Base-by-base conservation (phyloP, 805 yeast species). In the Ogataea wickerhamii region DNA sequence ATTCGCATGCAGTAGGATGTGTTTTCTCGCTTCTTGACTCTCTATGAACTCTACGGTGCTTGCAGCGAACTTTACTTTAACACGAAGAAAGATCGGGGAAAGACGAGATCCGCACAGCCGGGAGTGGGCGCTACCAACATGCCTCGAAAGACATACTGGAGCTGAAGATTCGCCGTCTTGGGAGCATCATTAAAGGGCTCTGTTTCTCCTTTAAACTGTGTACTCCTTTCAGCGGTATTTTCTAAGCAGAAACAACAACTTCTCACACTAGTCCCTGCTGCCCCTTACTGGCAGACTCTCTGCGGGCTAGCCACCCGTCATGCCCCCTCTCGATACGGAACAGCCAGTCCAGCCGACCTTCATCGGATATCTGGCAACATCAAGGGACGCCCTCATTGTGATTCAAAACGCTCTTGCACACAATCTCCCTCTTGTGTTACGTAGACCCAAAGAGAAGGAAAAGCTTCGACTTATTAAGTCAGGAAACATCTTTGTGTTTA, bases 391-490 rank as follows among this genome's bases (percentile, higher is more conserved):
- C 1, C 66, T 89, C 34, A 58, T 86, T 4, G 72, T 89, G 5
- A 74, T 89, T 32, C 95, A 89, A 55, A 89, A 87, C n/a, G 79
- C 82, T 7, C 56, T 87, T 18, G 74, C 76, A 37, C 78, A 80
- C 18, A 68, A 67, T 34, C 64, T 88, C 10, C 70, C 69, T 10
- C 68, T 79, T 10, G 84, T 87, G 2, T 74, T 80, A 12, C 73
- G 95, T 38, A 70, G 98, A 37, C 96, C 95, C 0, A 84, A 78
- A 43, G 96, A 87, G 52, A 67, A 77, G 17, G 96, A 88, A 61
- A 68, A 95, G 13, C 53, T 71, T 1, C 60, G 63, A 3, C 66
- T 87, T 34, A 87, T 89, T 23, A 65, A 70, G 38, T 79, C 87
- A 7, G 96, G 96, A 0, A 78, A 79, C 48, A 79, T 87, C 1